These are phyloP conservation scores for Podaxis rugospora DNA, from an alignment of 768 basidiomycete genomes.

Conservation along the genomic window DNA sequence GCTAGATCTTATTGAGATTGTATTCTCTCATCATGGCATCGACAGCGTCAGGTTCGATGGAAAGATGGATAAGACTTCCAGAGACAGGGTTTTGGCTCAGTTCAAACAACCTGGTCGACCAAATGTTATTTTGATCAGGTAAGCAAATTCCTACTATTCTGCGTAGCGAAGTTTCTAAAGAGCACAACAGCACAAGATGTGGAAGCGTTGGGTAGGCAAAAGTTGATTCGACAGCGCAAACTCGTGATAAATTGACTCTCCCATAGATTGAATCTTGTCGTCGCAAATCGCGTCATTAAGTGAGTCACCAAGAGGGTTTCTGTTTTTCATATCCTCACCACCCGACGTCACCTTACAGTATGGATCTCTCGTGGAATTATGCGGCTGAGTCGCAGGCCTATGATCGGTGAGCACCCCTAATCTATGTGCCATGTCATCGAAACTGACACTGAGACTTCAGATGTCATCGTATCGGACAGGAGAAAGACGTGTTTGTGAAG, in stretches of 20 bases:
- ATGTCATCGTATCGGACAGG: conserved; percentile 67
- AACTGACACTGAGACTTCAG: conserved; percentile 29
- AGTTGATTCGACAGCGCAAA: neutral
- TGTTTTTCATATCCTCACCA: neutral
- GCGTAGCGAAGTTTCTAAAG: neutral
- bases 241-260: neutral
- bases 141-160: neutral
- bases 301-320: conserved; percentile 22
- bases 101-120: conserved; percentile 58
- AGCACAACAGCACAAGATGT: conserved; percentile 47
- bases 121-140: conserved; percentile 66
- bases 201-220: conserved; percentile 56
- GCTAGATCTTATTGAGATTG: conserved; percentile 60
- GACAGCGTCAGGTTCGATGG: conserved; percentile 62
- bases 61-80: conserved; percentile 51
- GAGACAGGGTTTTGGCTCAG: conserved; percentile 43
- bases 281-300: conserved; percentile 70
- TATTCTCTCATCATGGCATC: conserved; percentile 57
- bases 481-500: conserved; percentile 64
- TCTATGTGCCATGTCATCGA: conserved; percentile 4
- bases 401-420: conserved; percentile 24
- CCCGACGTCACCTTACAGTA: conserved; percentile 27
- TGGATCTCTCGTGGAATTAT: conserved; percentile 75
- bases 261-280: conserved; percentile 50
- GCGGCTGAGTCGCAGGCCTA: conserved; percentile 69